Evolutionary conservation across 345 rosid genomes (phyloP).

Genomic region (Camelina laxa): DNA sequence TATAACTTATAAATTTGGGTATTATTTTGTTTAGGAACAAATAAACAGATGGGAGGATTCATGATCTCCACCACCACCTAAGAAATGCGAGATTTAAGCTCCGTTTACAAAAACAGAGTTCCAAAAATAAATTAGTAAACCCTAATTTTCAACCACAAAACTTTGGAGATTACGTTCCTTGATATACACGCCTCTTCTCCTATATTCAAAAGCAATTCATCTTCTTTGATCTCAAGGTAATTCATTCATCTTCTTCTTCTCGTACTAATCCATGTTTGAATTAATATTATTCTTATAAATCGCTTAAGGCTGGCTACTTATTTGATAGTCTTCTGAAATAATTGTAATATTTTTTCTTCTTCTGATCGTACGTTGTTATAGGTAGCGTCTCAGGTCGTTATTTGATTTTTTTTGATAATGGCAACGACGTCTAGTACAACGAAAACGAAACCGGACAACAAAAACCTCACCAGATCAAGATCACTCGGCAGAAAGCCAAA

Average conservation of each 20-base stretch:
- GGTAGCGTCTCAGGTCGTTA: constrained; percentile 21
- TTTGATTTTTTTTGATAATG: constrained; percentile 26
- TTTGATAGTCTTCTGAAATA: neutral
- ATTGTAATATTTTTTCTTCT: neutral
- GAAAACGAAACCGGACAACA: constrained; percentile 42
- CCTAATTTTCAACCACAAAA: constrained; percentile 42
- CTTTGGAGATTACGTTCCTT: constrained; percentile 37
- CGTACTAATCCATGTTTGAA: neutral
- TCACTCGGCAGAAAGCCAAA: constrained; percentile 38
- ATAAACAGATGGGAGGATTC: constrained; percentile 32
- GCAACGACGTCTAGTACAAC: constrained; percentile 51
- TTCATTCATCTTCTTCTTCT: constrained; percentile 4
- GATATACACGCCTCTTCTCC: constrained; percentile 45
- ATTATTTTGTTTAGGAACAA: constrained; percentile 20
- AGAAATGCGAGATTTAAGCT: constrained; percentile 45
- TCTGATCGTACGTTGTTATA: neutral
- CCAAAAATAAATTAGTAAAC: constrained; percentile 35
- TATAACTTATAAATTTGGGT: constrained; percentile 23
- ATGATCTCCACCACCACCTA: constrained; percentile 43
- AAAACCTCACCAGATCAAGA: constrained; percentile 45
- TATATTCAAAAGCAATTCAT: constrained; percentile 23
- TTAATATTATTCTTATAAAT: neutral
- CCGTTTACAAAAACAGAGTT: constrained; percentile 36
- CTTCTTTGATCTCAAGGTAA: constrained; percentile 40
- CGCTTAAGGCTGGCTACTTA: neutral